These are phyloP conservation scores for Amanita brunnescens DNA, from an alignment of 768 basidiomycete genomes.

Conservation along the genomic window DNA sequence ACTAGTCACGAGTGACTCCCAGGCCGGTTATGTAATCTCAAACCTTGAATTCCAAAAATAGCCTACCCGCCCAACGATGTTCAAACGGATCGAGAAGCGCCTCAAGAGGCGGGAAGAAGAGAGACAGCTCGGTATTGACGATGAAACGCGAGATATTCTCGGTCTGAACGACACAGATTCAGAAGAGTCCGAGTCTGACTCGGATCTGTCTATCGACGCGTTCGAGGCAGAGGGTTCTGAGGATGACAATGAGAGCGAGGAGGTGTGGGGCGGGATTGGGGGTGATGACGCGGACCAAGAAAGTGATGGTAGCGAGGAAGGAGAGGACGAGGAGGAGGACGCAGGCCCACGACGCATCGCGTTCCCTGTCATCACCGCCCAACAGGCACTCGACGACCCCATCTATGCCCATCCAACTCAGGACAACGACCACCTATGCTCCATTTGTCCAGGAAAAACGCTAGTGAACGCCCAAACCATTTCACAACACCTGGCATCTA, in stretches of 20 bases:
- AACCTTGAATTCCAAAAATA: neutral
- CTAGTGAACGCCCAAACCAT: slow-evolving; percentile 53
- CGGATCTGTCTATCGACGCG: slow-evolving; percentile 24
- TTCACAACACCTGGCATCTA: slow-evolving; percentile 49
- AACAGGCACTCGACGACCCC: slow-evolving; percentile 54
- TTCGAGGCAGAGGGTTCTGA: slow-evolving; percentile 12
- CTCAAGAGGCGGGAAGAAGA: slow-evolving; percentile 52
- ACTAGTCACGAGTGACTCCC: no score
- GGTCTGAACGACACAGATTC: slow-evolving; percentile 72
- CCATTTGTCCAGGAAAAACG: slow-evolving; percentile 65
- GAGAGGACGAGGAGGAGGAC: slow-evolving; percentile 17
- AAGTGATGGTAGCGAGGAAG: slow-evolving; percentile 8
- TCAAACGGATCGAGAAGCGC: slow-evolving; percentile 70
- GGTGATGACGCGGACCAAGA: slow-evolving; percentile 13
- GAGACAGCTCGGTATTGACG: slow-evolving; percentile 55
- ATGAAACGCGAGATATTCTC: slow-evolving; percentile 52
- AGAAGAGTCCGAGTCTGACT: slow-evolving; percentile 55
- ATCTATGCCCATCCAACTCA: slow-evolving; percentile 50
- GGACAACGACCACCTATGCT: slow-evolving; percentile 49
- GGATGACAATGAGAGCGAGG: slow-evolving; percentile 20
- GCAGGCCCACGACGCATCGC: slow-evolving; percentile 16
- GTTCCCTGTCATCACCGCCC: slow-evolving; percentile 33
- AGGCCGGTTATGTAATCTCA: neutral
- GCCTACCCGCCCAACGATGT: slow-evolving; percentile 36
- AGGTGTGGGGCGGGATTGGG: slow-evolving; percentile 16